Evolutionary conservation across 2,329 filamentous ascomycete species (phyloP).

Genomic region (Tolypocladium endophyticum): DNA sequence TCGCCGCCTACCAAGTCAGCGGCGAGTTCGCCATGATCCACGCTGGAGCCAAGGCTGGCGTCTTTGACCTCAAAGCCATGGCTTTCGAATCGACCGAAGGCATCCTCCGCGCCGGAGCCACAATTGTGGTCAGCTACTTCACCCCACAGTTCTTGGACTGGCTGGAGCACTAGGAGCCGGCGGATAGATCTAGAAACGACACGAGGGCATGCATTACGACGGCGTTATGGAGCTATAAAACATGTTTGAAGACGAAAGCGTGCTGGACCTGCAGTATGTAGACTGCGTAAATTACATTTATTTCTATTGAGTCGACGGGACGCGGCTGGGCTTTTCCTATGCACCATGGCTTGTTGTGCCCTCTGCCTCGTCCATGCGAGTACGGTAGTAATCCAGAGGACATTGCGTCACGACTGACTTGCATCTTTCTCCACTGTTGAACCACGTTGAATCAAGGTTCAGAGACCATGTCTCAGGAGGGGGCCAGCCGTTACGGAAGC

Average conservation of each 20-base stretch:
- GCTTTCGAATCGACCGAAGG: conserved; percentile 91
- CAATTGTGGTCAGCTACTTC: conserved; percentile 90
- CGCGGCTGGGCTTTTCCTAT: not conserved
- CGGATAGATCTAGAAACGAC: not conserved
- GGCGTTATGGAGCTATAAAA: not conserved
- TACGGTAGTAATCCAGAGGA: not conserved
- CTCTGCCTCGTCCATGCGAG: not conserved
- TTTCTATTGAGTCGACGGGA: not conserved
- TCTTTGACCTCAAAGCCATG: conserved; percentile 92
- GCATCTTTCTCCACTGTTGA: not conserved
- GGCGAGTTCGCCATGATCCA: conserved; percentile 98
- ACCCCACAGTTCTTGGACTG: conserved; percentile 69
- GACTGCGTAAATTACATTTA: not conserved
- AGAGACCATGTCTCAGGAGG: not conserved
- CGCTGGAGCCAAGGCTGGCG: conserved; percentile 86
- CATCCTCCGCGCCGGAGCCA: conserved; percentile 84
- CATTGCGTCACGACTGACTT: not conserved
- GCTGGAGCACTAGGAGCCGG: conserved; percentile 38
- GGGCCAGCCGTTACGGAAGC: not conserved
- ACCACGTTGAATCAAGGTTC: not conserved
- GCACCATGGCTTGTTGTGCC: not conserved
- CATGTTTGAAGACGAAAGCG: not conserved
- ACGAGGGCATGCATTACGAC: not conserved
- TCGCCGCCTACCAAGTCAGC: conserved; percentile 94
- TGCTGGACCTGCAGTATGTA: not conserved